Evolutionary conservation across 352 stramenopile species (phyloP), one percentile per base, ranked within the genome.

Genomic region (Phytophthora agathidicida): DNA sequence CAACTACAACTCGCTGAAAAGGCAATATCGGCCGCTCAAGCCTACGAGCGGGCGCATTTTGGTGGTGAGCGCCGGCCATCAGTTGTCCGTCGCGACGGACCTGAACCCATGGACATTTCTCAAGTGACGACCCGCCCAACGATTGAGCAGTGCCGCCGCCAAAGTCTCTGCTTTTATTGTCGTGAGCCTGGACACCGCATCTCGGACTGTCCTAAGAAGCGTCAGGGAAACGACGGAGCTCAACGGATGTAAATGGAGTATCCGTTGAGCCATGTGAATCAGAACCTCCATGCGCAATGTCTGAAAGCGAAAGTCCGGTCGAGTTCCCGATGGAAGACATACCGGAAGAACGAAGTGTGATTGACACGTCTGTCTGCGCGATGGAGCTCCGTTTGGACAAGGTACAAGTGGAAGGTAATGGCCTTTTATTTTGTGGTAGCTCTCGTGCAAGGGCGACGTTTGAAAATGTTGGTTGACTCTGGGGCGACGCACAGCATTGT

Each of bases 391-490:
- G 35, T 30, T 36, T 56, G 24, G 35, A 56, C 39, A 46, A 56
- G 35, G 35, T 56, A 6, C 47, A 56, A 46, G 47, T 46, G 13
- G 33, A 56, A 28, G 47, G 26, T n/a, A 37, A 33, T n/a, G 26
- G 31, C 10, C 39, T 68, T 57, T 17, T 68, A 10, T n/a, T 53
- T 68, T 56, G 26, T 60, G 19, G 35, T 45, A 17, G 50, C 44
- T 17, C 16, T 42, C 24, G 36, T 62, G 10, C 23, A 51, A 41
- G 50, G 28, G 19, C 10, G 26, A 5, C 14, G 16, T 19, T 19
- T 68, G 23, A 51, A 42, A 42, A 53, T 58, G 49, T 31, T 68
- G 16, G 43, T 62, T 30, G 50, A 63, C 38, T 68, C 44, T 39
- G 50, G 50, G 8, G 60, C 60, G 17, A 59, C 45, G 30, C 48